These are phyloP conservation scores for Ogataea henricii DNA, from an alignment of 805 yeast genomes.

Conservation along the genomic window DNA sequence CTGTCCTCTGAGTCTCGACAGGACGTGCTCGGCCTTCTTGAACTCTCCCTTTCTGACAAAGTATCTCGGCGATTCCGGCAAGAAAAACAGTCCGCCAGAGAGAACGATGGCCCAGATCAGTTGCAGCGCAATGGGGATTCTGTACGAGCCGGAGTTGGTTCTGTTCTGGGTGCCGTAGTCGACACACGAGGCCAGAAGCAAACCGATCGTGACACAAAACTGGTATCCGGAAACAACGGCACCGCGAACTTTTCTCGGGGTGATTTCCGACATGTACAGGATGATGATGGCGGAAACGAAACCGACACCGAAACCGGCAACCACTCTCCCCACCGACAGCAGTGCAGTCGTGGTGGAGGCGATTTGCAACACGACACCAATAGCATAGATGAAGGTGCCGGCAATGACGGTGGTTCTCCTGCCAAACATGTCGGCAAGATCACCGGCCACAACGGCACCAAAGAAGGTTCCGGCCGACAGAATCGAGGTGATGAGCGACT, in stretches of 20 bases:
- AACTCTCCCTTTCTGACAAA: slow-evolving; percentile 56
- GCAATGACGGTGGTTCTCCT: slow-evolving; percentile 48
- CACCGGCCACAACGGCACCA: slow-evolving; percentile 67
- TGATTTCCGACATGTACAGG: slow-evolving; percentile 74
- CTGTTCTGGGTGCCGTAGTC: slow-evolving; percentile 66
- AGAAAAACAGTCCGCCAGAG: slow-evolving; percentile 58
- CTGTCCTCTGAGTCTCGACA: slow-evolving; percentile 56
- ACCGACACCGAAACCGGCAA: slow-evolving; percentile 81
- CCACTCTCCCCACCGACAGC: slow-evolving; percentile 65
- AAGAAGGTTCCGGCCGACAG: slow-evolving; percentile 70
- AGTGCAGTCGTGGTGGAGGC: slow-evolving; percentile 48
- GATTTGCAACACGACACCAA: slow-evolving; percentile 52
- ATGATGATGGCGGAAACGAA: slow-evolving; percentile 76
- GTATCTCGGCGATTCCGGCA: slow-evolving; percentile 81
- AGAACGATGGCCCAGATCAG: slow-evolving; percentile 68
- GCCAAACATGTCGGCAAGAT: slow-evolving; percentile 48
- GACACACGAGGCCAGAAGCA: slow-evolving; percentile 67
- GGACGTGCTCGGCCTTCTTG: slow-evolving; percentile 57
- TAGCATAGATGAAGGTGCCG: slow-evolving; percentile 46
- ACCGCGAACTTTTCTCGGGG: slow-evolving; percentile 80
- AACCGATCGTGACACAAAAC: slow-evolving; percentile 64
- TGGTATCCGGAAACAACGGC: slow-evolving; percentile 76
- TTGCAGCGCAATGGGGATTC: slow-evolving; percentile 76
- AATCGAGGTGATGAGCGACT: slow-evolving; percentile 64
- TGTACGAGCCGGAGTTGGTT: slow-evolving; percentile 58